phyloP scores from a whole-genome alignment of 2,329 filamentous ascomycete genomes.

The Aspergillus sp. region DNA sequence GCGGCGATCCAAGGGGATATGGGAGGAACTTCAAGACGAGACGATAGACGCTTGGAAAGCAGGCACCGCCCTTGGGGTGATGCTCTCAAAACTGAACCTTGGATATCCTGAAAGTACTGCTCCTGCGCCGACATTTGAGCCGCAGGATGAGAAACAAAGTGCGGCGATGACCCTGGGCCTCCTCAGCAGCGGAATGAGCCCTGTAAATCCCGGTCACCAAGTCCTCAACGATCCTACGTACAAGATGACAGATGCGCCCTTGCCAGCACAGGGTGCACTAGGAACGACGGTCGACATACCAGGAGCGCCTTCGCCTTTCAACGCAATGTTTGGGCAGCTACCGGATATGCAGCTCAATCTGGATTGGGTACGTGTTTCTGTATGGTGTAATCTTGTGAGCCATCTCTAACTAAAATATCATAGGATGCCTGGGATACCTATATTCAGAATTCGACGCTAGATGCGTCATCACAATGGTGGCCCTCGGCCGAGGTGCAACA shows the following conservation, averaged over 20 bases:
- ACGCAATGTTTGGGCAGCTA: conserved; percentile 56
- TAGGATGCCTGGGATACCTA: conserved; percentile 71
- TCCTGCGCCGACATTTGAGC: conserved; percentile 34
- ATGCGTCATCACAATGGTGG: conserved; percentile 45
- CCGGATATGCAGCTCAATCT: conserved; percentile 60
- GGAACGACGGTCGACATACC: conserved; percentile 38
- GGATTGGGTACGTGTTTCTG: conserved; percentile 59
- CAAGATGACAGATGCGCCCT: conserved; percentile 33
- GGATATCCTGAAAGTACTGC: conserved; percentile 29
- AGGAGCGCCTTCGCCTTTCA: conserved; percentile 56
- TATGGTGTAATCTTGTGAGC: background rate
- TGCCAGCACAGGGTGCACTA: conserved; percentile 27
- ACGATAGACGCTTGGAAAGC: conserved; percentile 93
- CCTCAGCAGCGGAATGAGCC: conserved; percentile 64
- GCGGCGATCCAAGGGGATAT: conserved; percentile 73
- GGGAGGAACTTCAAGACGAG: conserved; percentile 73
- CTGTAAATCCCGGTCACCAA: conserved; percentile 40
- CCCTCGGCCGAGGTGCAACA: conserved; percentile 37
- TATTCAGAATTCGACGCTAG: conserved; percentile 60
- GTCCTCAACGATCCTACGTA: conserved; percentile 32
- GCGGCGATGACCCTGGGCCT: conserved; percentile 72
- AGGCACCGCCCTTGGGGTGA: conserved; percentile 74
- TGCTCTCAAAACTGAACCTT: conserved; percentile 72
- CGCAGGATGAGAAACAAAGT: conserved; percentile 61
- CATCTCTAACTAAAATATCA: conserved; percentile 21